Evolutionary conservation across 2,329 filamentous ascomycete genomes (phyloP), one percentile per base, ranked within the genome.

Genomic region (Beauveria medogensis): DNA sequence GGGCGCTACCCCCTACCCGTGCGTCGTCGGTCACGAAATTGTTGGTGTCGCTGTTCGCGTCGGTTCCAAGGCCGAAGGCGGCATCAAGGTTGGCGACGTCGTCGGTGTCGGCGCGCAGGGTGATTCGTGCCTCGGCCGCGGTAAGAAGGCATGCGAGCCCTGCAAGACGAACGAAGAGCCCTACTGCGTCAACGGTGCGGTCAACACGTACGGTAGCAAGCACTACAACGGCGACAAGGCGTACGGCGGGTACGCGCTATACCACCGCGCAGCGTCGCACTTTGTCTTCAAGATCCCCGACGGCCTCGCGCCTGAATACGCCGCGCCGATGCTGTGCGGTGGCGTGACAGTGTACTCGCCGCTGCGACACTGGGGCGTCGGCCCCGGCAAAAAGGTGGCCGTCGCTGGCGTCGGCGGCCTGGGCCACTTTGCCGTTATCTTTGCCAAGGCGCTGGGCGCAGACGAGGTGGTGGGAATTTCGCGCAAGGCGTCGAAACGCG

Each of bases 281-380:
- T 90, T 89, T 62, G 76, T 75, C 22, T 65, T 80, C 65, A 77
- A 76, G 66, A 78, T 80, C 53, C 78, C 77, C n/a, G 73, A 76
- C 14, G 71, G 70, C 3, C 62, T 80, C 6, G 65, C 70, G 2
- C 72, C 72, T 2, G 77, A 75, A 57, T 64, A 73, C 57, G 76
- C 77, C 10, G 78, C 87, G 20, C 87, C 88, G 3, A 84, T 91
- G 81, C 77, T 91, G 47, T 91, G 88, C 68, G 88, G 81, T 24
- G 88, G 88, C 16, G 80, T 90, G 40, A 91, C 88, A 0, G 77
- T 87, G 7, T 91, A 80, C 69, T 77, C 79, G 12, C 88, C 88
- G 1, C 72, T 91, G 55, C 77, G 77, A 66, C 78, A 83, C 57
- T 82, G 88, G 64, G 83, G 83, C 2, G 82, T 80, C 54, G 88